A percentile compares a stretch with the other conserved stretches of the same genome.
Conservation (phyloP, 2,329 filamentous ascomycete genomes). For the Neophaeococcomyces aloes region DNA sequence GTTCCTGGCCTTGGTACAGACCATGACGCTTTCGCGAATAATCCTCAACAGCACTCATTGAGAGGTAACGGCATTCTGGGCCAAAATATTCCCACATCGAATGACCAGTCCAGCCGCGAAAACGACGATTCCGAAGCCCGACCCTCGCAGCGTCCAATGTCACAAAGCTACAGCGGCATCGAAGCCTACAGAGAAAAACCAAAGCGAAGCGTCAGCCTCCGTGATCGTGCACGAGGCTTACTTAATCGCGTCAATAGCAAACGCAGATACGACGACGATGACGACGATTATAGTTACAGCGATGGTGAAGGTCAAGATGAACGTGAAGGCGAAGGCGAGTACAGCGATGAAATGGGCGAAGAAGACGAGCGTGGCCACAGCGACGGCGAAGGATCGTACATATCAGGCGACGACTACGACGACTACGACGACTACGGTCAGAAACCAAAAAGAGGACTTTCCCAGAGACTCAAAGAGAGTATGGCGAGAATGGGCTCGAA, state of each 20-base stretch:
- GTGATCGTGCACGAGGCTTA: constrained; percentile 1
- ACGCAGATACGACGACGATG: not conserved
- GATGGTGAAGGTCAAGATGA: not conserved
- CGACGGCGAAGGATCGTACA: not conserved
- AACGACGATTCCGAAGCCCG: not conserved
- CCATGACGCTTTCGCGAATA: constrained; percentile 7
- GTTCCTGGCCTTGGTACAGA: constrained; percentile 13
- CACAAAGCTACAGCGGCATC: constrained; percentile 24
- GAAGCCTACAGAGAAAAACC: constrained; percentile 26
- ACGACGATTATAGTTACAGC: not conserved
- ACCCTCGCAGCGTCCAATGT: not conserved
- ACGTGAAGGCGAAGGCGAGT: not conserved
- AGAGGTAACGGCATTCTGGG: constrained; percentile 16
- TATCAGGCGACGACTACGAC: not conserved
- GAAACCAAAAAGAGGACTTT: constrained; percentile 1
- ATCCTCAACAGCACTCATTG: constrained; percentile 9
- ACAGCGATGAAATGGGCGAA: not conserved
- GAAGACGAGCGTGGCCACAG: constrained; percentile 4
- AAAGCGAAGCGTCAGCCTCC: constrained; percentile 18
- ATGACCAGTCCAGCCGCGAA: not conserved
- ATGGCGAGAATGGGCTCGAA: constrained; percentile 6
- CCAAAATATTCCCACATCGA: not conserved
- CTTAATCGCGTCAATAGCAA: not conserved
- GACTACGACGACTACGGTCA: not conserved
- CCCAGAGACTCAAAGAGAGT: not conserved